Evolutionary conservation across 1,284 basidiomycete species (phyloP).

Genomic region (Hemileia vastatrix): DNA sequence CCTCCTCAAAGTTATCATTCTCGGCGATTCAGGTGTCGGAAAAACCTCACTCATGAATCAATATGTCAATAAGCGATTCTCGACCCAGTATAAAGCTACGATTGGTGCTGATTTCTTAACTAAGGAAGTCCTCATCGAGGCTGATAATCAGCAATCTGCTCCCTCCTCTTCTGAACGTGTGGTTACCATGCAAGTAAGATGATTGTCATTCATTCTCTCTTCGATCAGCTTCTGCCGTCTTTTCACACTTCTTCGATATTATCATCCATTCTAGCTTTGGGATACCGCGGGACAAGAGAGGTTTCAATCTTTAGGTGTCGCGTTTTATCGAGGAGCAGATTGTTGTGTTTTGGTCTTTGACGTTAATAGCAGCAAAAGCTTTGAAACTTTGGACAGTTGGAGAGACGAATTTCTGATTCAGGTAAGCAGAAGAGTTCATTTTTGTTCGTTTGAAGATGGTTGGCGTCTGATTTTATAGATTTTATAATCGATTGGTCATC

Average conservation of each 20-base stretch:
- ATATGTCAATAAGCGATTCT: conserved; percentile 99
- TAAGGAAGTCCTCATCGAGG: conserved; percentile 96
- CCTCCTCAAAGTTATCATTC: conserved; percentile 95
- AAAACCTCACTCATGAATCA: conserved; percentile 99
- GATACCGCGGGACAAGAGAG: conserved; percentile 99
- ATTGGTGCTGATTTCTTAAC: conserved; percentile 57
- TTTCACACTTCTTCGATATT: not conserved
- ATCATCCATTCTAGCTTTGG: conserved; percentile 62
- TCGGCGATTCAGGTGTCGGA: conserved; percentile 95
- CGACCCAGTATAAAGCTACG: conserved; percentile 84
- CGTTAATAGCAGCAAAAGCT: conserved; percentile 95
- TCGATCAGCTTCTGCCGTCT: not conserved
- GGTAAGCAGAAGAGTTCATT: conserved; percentile 42
- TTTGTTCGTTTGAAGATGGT: not conserved
- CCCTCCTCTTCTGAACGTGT: conserved; percentile 57
- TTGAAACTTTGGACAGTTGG: conserved; percentile 96
- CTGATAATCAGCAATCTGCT: conserved; percentile 3
- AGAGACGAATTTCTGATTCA: conserved; percentile 92
- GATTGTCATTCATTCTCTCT: not conserved
- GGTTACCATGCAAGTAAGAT: conserved; percentile 95
- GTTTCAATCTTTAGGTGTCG: conserved; percentile 96
- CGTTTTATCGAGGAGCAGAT: conserved; percentile 98
- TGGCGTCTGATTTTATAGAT: not conserved
- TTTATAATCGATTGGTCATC: too few relatives aligned
- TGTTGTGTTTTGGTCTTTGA: conserved; percentile 99